Evolutionary conservation across 2,329 filamentous ascomycete genomes (phyloP).

Genomic region (Tolypocladium nubicola): DNA sequence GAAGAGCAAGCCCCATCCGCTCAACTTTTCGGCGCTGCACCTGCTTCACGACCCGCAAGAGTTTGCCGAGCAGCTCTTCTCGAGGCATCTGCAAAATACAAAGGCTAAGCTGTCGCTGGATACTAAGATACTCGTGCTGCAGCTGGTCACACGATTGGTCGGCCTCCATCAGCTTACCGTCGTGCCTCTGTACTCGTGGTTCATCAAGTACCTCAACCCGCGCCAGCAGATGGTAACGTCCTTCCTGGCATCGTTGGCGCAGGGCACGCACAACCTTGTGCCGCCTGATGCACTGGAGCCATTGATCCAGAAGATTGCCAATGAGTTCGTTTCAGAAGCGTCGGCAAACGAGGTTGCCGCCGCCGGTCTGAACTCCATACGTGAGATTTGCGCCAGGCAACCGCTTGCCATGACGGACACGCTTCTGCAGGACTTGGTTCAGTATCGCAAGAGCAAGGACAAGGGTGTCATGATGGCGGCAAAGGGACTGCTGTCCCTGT

Average conservation of each 20-base stretch:
- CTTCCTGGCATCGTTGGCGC: constrained; percentile 84
- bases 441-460: constrained; percentile 95
- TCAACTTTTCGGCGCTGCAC: constrained; percentile 95
- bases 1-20: constrained; percentile 74
- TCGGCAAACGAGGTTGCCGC: constrained; percentile 83
- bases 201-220: constrained; percentile 83
- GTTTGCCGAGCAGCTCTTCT: constrained; percentile 82
- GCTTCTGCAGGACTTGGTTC: constrained; percentile 86
- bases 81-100: constrained; percentile 79
- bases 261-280: constrained; percentile 82
- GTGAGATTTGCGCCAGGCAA: constrained; percentile 86
- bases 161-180: constrained; percentile 88
- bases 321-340: constrained; percentile 95
- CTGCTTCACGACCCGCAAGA: constrained; percentile 89
- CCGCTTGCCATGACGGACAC: constrained; percentile 95
- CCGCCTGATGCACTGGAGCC: constrained; percentile 89
- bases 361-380: constrained; percentile 86
- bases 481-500: constrained; percentile 80
- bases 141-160: constrained; percentile 82
- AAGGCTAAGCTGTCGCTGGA: constrained; percentile 81
- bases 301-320: constrained; percentile 87
- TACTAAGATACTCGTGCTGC: constrained; percentile 79
- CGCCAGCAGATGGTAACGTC: constrained; percentile 85
- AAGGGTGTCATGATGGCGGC: constrained; percentile 99
- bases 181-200: constrained; percentile 89